Conservation (phyloP, 768 basidiomycete species). For the Tricholoma flavovirens region DNA sequence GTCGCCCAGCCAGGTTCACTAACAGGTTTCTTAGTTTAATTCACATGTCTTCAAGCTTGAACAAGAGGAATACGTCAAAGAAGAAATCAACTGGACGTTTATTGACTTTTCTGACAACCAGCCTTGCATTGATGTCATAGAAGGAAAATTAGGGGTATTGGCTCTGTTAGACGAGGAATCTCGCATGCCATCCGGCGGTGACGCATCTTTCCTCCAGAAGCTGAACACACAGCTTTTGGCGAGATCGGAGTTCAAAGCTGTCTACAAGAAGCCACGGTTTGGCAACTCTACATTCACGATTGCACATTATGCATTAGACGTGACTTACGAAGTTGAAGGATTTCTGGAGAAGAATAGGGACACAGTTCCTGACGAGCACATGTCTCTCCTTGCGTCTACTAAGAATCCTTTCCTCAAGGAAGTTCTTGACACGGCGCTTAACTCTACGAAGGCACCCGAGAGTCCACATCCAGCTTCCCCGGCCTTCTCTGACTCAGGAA, state of each 20-base stretch:
- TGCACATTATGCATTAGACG: conserved; percentile 96
- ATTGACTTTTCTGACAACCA: conserved; percentile 99
- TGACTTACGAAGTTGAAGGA: conserved; percentile 97
- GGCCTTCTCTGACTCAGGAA: conserved; percentile 71
- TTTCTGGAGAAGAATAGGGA: conserved; percentile 99
- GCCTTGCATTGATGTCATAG: conserved; percentile 97
- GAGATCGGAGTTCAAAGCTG: conserved; percentile 78
- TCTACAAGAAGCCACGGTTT: conserved; percentile 99
- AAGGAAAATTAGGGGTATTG: conserved; percentile 93
- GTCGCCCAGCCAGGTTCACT: background rate
- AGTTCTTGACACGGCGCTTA: conserved; percentile 86
- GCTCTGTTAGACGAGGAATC: conserved; percentile 97
- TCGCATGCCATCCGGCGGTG: conserved; percentile 88
- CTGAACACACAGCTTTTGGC: conserved; percentile 72
- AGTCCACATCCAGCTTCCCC: conserved; percentile 70
- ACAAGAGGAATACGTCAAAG: conserved; percentile 98
- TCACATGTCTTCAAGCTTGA: conserved; percentile 99
- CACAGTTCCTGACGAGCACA: conserved; percentile 97
- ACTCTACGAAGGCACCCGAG: conserved; percentile 62
- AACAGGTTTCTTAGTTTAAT: conserved; percentile 65
- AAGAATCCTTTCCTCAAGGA: conserved; percentile 93
- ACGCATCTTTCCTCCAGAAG: conserved; percentile 90
- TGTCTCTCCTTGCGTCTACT: conserved; percentile 78
- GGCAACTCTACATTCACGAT: conserved; percentile 97
- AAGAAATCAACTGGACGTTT: conserved; percentile 99